phyloP scores from a whole-genome alignment of 202 grass and related monocot species.

The Setaria italica region DNA sequence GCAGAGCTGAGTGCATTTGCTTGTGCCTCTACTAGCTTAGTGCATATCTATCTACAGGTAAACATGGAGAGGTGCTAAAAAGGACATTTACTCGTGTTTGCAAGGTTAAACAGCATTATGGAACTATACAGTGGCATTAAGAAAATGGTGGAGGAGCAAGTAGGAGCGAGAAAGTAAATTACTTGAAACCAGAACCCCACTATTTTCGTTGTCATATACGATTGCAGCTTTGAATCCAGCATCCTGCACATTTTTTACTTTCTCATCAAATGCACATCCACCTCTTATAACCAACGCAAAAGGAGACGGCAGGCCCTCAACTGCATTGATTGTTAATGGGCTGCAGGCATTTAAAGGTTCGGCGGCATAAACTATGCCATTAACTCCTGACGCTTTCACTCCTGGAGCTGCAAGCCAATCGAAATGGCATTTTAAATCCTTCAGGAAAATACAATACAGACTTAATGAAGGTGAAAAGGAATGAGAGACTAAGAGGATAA shows the following conservation, averaged over 20 bases:
- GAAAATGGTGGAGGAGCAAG: slow-evolving; percentile 5
- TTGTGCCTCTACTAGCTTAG: neutral
- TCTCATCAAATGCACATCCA: slow-evolving; percentile 86
- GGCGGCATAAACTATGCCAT: slow-evolving; percentile 65
- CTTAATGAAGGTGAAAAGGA: neutral
- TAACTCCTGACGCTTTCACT: slow-evolving; percentile 80
- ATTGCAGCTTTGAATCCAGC: slow-evolving; percentile 95
- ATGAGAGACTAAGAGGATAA: neutral
- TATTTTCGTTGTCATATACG: slow-evolving; percentile 84
- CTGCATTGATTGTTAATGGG: slow-evolving; percentile 59
- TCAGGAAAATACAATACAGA: slow-evolving; percentile 11
- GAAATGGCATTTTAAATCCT: slow-evolving; percentile 38
- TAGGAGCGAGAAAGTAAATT: slow-evolving; percentile 44
- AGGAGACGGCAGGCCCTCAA: slow-evolving; percentile 43
- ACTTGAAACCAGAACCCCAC: slow-evolving; percentile 77
- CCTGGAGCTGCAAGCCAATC: slow-evolving; percentile 67
- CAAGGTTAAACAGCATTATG: neutral
- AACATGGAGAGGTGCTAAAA: neutral
- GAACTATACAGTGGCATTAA: slow-evolving; percentile 27
- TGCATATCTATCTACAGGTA: neutral
- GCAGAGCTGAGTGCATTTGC: slow-evolving; percentile 18
- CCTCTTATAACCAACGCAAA: slow-evolving; percentile 85
- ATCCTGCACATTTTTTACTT: slow-evolving; percentile 85
- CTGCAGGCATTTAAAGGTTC: slow-evolving; percentile 82
- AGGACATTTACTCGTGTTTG: neutral